These are phyloP conservation scores for Fusarium nanum DNA, from an alignment of 2,329 filamentous ascomycete species.

Conservation along the genomic window DNA sequence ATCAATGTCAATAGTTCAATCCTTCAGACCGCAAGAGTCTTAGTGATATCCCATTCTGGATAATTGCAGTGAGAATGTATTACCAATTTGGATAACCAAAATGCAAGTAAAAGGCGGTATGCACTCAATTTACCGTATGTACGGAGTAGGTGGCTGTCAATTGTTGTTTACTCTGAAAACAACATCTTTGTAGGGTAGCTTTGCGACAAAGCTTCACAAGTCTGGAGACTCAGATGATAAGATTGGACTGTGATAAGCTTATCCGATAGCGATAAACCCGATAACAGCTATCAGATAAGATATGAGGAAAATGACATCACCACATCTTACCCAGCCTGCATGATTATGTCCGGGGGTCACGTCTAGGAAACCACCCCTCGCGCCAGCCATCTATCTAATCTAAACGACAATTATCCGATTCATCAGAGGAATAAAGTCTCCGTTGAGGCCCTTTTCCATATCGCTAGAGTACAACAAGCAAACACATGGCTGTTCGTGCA, in stretches of 20 bases:
- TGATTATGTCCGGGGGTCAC: too few species aligned
- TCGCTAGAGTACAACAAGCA: neutral
- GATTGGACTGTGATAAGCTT: neutral
- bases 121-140: neutral
- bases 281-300: neutral
- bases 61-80: neutral
- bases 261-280: neutral
- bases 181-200: neutral
- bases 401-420: neutral
- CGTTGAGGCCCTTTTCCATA: neutral
- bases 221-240: neutral
- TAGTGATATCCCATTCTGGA: fast-evolving
- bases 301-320: neutral
- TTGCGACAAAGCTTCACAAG: neutral
- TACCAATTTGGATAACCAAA: neutral
- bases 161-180: neutral
- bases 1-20: neutral
- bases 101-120: neutral
- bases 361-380: too few species aligned
- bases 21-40: neutral
- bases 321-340: neutral
- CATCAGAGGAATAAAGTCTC: neutral
- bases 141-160: neutral
- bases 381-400: too few species aligned
- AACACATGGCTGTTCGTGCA: neutral